Evolutionary conservation across 371 early-diverging fungal species (phyloP), one percentile per base, ranked within the genome.

Genomic region (Capillidium rhysosporum): DNA sequence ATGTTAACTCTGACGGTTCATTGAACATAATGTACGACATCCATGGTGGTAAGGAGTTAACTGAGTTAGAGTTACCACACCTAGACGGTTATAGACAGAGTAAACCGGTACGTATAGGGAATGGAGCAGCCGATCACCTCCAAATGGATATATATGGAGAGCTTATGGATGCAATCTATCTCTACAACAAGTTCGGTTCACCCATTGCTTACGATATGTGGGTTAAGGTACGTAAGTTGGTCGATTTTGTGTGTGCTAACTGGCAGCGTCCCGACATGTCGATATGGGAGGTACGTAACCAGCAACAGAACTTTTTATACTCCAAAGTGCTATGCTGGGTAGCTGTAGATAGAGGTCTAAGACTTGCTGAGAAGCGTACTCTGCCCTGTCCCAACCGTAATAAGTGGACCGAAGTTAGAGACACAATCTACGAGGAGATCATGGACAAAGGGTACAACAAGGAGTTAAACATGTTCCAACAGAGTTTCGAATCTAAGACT

Each of bases 291-390:
- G 82, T 83, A 18, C 70, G 88, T 30, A 82, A 80, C 0, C 52
- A 46, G 31, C 70, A 67, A 46, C 78, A 78, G 46, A 65, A 84
- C 56, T 86, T 84, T 61, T 67, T 78, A 1, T 88, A 84, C 63
- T 76, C 77, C 16, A 75, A 83, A 57, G 65, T 88, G 25, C 81
- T 84, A 77, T 84, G 83, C 62, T 88, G 89, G 89, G 89, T 88
- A 1, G 87, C 87, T 9, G 52, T 88, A 14, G 89, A 88, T 61
- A 70, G 89, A 61, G 87, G 80, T 10, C 49, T 83, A 24, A 69
- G 84, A 21, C 65, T 86, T 29, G 61, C 77, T 18, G 85, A 84
- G 40, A 88, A 88, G 61, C 73, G 89, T 41, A 67, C 68, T 26
- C 72, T 88, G 23, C 87, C 89, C 9, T 84, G 83, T 55, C 69